These are phyloP conservation scores for Backusella psychrophila DNA, from an alignment of 192 early-diverging fungal genomes.

Conservation along the genomic window DNA sequence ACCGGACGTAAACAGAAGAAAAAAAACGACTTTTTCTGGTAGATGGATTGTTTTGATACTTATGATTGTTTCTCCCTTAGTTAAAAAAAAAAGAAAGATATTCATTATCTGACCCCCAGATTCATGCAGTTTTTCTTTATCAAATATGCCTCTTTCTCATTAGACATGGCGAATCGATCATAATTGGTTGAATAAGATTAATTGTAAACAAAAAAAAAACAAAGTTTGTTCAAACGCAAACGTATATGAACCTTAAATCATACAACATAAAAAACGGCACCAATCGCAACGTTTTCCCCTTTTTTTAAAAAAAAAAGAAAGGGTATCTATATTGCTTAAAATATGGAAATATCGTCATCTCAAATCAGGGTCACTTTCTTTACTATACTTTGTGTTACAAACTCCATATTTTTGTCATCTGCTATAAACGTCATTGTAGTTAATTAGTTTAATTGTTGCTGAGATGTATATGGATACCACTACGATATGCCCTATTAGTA, in stretches of 20 bases:
- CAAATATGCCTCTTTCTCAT: too few species aligned
- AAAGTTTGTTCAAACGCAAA: background rate
- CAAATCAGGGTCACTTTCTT: background rate
- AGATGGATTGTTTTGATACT: background rate
- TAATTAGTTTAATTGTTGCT: background rate
- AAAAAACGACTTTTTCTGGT: background rate
- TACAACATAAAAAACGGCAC: background rate
- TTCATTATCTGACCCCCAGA: too few species aligned
- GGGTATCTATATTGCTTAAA: background rate
- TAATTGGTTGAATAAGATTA: too few species aligned
- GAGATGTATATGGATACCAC: background rate
- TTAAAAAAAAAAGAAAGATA: too few species aligned
- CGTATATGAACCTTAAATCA: background rate
- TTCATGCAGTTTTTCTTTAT: too few species aligned
- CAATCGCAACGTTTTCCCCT: background rate
- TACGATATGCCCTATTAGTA: background rate
- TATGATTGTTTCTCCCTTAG: background rate
- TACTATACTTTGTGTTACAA: background rate
- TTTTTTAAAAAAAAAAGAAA: background rate
- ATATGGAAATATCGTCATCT: background rate
- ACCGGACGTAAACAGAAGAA: background rate
- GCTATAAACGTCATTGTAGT: background rate
- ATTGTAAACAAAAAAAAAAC: background rate
- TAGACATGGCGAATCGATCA: too few species aligned
- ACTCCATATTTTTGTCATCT: background rate